Evolutionary conservation across 768 basidiomycete genomes (phyloP), one percentile per base, ranked within the genome.

Genomic region (Mrakia blollopis): DNA sequence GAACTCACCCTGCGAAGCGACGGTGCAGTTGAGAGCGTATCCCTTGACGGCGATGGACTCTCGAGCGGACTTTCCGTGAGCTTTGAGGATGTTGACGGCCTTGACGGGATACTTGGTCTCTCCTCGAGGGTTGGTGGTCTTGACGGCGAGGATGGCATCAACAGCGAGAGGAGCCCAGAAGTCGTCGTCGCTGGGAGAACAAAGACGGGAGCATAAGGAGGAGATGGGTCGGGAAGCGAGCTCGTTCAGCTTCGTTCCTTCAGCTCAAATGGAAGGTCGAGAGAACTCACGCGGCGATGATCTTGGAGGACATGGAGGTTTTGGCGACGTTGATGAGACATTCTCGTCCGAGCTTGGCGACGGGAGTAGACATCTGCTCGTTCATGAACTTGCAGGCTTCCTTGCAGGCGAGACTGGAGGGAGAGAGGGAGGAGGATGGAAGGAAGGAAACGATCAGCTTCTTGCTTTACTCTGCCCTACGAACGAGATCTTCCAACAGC

Each of bases 81-180:
- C 97, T 85, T 99, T 99, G 80, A 99, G 87, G 39, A 98, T 89
- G 82, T 99, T 99, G 79, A 99, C 97, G 7, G 97, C 97, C 85
- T 99, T 98, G 78, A 99, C 97, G 8, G 97, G 97, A 85, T 98
- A 99, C 84, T 98, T 98, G 82, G 92, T 91, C 83, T 99, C 97
- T 41, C 97, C 97, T 72, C 94, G 89, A 79, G 90, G 85, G 83
- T 98, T 98, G 81, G 93, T 89, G 9, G 94, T 94, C 86, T 91
- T 94, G 74, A 99, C 97, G 5, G 97, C 91, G 65, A 94, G 88
- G 94, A 99, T 98, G 39, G 97, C 97, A 80, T 98, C 95, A 21
- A 99, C 97, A 71, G 96, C 94, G 90, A 99, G 92, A 65, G 97
- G 96, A 16, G 96, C 95, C 83, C 98, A 99, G 73, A 98, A 87